Base-by-base conservation (phyloP, 192 early-diverging fungal species). In the Coemansia sp. region DNA sequence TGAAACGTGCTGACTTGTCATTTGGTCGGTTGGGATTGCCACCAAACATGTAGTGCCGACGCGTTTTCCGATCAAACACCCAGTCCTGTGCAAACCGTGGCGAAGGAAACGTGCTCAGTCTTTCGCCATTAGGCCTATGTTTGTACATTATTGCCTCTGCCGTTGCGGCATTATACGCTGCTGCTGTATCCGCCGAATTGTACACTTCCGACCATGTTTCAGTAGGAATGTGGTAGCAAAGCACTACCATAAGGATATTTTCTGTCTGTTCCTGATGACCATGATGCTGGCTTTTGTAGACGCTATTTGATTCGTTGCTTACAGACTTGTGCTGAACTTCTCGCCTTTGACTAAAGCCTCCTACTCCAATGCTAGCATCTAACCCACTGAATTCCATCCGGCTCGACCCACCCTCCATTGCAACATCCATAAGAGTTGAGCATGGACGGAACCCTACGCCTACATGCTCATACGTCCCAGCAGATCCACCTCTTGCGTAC, bases 81-180 rank as follows among this genome's bases (percentile, higher is more conserved):
- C 95, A 80, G 70, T 97, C 94, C 66, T 96, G 94, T 0, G 94
- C 96, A 83, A 91, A 95, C 37, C 96, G 85, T n/a, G 96, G 92
- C 10, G 86, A 77, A 0, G 96, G 96, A n/a, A 81, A 69, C 6
- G 77, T 69, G 0, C 80, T n/a, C 12, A 8, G 43, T 20, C 54
- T 48, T 20, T 16, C 56, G 17, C 39, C 37, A 22, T 10, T 22
- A 59, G 16, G 13, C 8, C 6, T n/a, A n/a, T 68, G 41, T 16
- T 25, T 25, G 25, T 25, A 25, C 25, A 25, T 25, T 25, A 43
- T 22, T 11, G 51, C 32, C n/a, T 50, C n/a, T 13, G 10, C 74
- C 60, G 70, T 68, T 20, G 76, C 74, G 44, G 85, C 75, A 63
- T 70, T 19, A 92, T 75, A 63, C 69, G 79, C 46, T 7, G 69